Base-by-base conservation (phyloP, 139 green algal species). In the Chlamydomonas sp. region DNA sequence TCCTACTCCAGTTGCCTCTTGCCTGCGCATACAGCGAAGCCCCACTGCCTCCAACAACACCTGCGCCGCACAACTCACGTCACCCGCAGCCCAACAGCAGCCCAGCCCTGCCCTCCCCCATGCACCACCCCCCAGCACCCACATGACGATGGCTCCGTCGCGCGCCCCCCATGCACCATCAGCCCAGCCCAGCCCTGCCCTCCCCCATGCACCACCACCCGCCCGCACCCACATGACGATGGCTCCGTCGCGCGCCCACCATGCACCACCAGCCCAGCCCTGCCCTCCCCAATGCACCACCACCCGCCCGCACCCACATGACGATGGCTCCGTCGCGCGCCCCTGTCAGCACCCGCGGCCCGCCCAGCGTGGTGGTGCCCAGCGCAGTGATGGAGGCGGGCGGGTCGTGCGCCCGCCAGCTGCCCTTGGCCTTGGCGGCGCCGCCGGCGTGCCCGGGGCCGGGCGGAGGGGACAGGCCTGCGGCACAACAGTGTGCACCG, bases 391-490 rank as follows among this genome's bases (percentile, higher is more conserved):
- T 88, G 5, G 79, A 63, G 20, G 72, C 63, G 1, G 10, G 17
- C 9, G 69, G 69, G 58, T 90, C 85, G 82, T 94, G 90, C 31
- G 93, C 94, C 73, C 88, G 79, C 94, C 94, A 96, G 69, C 81
- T 18, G 12, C 88, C 89, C 84, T 91, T 92, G 64, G 85, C 67
- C 80, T 78, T 78, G 68, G 80, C 68, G 49, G 68, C 59, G 58
- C 49, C 18, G 2, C 80, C 80, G 63, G 4, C 61, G 57, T 12
- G 49, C 74, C 20, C 7, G 67, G 15, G 58, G 15, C 7, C 10
- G 17, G 80, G 31, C 58, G 80, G 80, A 58, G 59, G 15, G 10
- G 72, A 67, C 64, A 66, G 83, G 31, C 31, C 31, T 49, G 31
- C 31, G 31, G 31, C 31, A 49, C 31, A 49, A 49, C 31, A 49